These are phyloP conservation scores for Nemania diffusa DNA, from an alignment of 2,329 filamentous ascomycete genomes.

Conservation along the genomic window DNA sequence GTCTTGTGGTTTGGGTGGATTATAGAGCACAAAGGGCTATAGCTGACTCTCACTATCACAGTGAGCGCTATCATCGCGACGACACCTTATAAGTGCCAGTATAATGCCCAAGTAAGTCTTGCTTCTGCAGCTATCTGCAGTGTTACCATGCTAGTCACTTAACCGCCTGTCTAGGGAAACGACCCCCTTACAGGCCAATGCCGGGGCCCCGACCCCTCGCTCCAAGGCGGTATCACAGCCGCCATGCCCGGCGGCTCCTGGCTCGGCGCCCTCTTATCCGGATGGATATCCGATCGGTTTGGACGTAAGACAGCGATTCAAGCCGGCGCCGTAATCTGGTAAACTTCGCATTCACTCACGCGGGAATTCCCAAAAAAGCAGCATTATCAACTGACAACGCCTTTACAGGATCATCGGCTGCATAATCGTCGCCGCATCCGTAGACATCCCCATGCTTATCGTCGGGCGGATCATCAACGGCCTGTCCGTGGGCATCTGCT, in stretches of 20 bases:
- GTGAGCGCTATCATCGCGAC: conserved; percentile 57
- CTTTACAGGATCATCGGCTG: conserved; percentile 59
- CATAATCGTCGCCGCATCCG: conserved; percentile 56
- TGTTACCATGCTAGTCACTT: not conserved
- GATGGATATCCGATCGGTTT: conserved; percentile 66
- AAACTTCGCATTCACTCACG: conserved; percentile 36
- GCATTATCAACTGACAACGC: conserved; percentile 18
- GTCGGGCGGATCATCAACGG: conserved; percentile 78
- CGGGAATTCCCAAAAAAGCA: not conserved
- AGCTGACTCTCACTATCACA: not conserved
- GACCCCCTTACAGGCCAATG: conserved; percentile 50
- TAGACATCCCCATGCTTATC: conserved; percentile 67
- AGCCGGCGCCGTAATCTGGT: conserved; percentile 63
- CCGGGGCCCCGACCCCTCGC: conserved; percentile 60
- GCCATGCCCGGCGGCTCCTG: conserved; percentile 78
- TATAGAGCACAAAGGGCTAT: not conserved
- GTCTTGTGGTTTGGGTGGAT: not conserved
- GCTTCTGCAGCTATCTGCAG: not conserved
- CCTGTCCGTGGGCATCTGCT: conserved; percentile 76
- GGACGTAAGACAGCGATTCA: conserved; percentile 62
- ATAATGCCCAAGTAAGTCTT: conserved; percentile 51
- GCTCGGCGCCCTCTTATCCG: conserved; percentile 70
- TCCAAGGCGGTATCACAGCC: conserved; percentile 73
- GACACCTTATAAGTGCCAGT: conserved; percentile 56
- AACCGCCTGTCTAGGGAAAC: conserved; percentile 38